Base-by-base conservation (phyloP, 768 basidiomycete species). In the Leccinum arenicola region DNA sequence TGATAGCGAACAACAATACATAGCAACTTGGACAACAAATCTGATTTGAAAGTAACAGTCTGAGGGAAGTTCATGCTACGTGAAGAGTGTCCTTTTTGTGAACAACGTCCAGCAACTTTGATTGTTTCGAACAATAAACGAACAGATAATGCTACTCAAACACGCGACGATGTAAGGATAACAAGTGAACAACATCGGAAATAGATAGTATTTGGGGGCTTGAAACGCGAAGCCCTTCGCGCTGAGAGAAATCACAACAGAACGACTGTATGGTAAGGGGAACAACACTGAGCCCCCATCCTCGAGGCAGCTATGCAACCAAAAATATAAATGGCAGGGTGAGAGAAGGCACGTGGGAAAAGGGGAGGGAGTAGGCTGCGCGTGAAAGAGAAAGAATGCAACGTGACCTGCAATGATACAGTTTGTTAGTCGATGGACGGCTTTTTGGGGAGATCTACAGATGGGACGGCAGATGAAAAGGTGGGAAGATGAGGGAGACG, bases 171-270 rank as follows among this genome's bases (percentile, higher is more conserved):
- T 36, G 43, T 11, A 50, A 52, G n/a, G 45, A 49, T n/a, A 23
- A 21, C 19, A n/a, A 12, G 6, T 45, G 29, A 25, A 29, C 23
- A 36, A 43, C 31, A 31, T 43, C 40, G n/a, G n/a, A n/a, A 62
- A 70, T 64, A 69, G 52, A 64, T 68, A 64, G 56, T 57, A 73
- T 78, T 77, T 63, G 15, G 63, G 79, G 78, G 73, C 78, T 78
- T 77, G 67, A 67, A 62, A 36, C 56, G 79, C 79, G 79, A 80
- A 80, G 79, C 80, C 79, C 79, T 80, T 80, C 80, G 79, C 78
- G 57, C n/a, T 43, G 40, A 43, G 68, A 61, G 68, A 61, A 43
- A 64, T 60, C 56, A 64, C 57, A 68, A 70, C 63, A 56, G 66
- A 69, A 68, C 66, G 68, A 50, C 61, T 31, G 36, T 65, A 63